Percentiles rank a stretch among this genome's conserved stretches.
phyloP scores from a whole-genome alignment of 352 stramenopile species.

The Pythium plurisporium region DNA sequence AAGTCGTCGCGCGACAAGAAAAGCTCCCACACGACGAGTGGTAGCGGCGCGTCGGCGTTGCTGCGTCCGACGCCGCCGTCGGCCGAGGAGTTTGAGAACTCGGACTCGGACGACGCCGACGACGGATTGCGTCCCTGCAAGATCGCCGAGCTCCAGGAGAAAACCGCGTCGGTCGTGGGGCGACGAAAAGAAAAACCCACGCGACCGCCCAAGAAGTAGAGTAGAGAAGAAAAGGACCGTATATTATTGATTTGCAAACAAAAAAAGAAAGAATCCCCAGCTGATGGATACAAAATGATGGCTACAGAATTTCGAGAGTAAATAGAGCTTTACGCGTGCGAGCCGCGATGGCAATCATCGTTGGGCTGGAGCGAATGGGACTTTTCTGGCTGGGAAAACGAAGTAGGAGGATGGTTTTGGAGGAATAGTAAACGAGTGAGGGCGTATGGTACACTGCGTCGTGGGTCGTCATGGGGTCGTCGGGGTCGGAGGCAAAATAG shows the following conservation, averaged over 20 bases:
- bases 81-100: conserved; percentile 71
- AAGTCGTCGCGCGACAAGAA: conserved; percentile 36
- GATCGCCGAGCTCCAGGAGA: conserved; percentile 80
- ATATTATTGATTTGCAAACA: not conserved
- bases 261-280: no score
- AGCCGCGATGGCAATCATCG: no score
- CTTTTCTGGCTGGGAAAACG: no score
- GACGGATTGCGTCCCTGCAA: conserved; percentile 62
- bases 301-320: not conserved
- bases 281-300: not conserved
- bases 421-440: not conserved
- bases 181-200: conserved; percentile 64
- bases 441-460: not conserved
- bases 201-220: conserved; percentile 23
- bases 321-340: not conserved
- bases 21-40: not conserved
- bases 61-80: conserved; percentile 51
- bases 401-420: not conserved
- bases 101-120: conserved; percentile 69
- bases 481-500: no score
- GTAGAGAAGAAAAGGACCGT: not conserved
- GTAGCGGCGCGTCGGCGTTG: conserved; percentile 19
- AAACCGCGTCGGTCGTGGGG: conserved; percentile 56
- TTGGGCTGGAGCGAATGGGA: no score
- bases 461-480: no score